Base-by-base conservation (phyloP, 176 grass and related monocot species). In the Echinochloa phyllopogon region DNA sequence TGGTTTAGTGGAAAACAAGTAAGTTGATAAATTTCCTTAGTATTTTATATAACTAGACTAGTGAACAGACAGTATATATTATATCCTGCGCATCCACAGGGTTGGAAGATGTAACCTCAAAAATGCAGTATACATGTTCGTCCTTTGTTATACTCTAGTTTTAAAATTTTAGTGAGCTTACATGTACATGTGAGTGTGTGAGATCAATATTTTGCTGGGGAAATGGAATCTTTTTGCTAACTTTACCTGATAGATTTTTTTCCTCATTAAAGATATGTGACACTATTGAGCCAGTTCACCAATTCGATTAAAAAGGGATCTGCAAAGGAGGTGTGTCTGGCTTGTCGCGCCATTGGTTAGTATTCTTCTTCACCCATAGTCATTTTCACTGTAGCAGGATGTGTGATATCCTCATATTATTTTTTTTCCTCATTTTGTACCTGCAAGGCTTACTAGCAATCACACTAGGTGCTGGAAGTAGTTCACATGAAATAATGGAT, bases 261-360 rank as follows among this genome's bases (percentile, higher is more conserved):
- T 42, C 50, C 55, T 73, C 52, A 44, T 29, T 77, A 37, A 62
- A 94, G 92, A 86, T 92, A 61, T 75, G 50, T 76, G 21, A 95
- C 93, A 48, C 59, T 95, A 17, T 56, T 92, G 69, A 84, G 80
- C 43, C 88, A 84, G 63, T 95, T 77, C 64, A 67, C 81, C 36
- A 90, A 78, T 90, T 94, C 95, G 50, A 85, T 97, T 29, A 94
- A 91, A 75, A 94, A 75, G 25, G 92, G 95, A 69, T 97, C 95
- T 53, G 41, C 75, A 62, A 97, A 92, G 79, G 95, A 97, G 88
- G 51, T 41, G 69, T 92, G 74, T 72, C 57, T 97, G 57, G 92
- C 92, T 71, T 90, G 85, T 72, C 87, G 89, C 39, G 90, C 83
- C 47, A 91, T 94, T 65, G 90, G 94, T 97, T 60, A 6, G 51